Conservation (phyloP, 2,329 filamentous ascomycete species). For the Ceratocystis albifundus region DNA sequence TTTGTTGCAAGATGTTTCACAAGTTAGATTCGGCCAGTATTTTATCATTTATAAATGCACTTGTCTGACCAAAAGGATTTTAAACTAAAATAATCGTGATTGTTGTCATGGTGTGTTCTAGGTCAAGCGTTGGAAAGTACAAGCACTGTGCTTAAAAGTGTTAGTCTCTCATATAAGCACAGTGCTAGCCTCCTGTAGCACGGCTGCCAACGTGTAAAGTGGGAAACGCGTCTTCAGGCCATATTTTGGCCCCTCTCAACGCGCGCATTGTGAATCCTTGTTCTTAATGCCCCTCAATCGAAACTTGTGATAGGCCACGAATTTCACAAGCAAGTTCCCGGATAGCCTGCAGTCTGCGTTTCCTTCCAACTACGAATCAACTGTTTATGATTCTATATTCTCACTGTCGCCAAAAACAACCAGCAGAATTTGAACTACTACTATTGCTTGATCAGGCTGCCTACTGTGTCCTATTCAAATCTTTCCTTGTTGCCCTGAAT, state of each 20-base stretch:
- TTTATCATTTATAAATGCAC: background rate
- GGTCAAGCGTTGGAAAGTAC: background rate
- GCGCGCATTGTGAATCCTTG: slow-evolving; percentile 12
- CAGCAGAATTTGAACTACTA: background rate
- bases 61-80: background rate
- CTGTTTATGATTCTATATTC: background rate
- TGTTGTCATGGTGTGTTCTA: no score
- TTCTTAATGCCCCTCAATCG: slow-evolving; percentile 14
- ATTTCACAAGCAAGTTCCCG: background rate
- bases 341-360: background rate
- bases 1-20: background rate
- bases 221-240: slow-evolving; percentile 12
- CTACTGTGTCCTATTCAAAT: background rate
- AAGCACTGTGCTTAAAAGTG: background rate
- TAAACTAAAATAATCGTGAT: no score
- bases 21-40: no score
- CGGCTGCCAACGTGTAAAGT: slow-evolving; percentile 15
- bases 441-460: background rate
- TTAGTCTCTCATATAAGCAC: background rate
- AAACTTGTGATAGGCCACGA: slow-evolving; percentile 4
- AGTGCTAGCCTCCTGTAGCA: background rate
- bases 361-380: background rate
- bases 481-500: background rate
- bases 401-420: background rate
- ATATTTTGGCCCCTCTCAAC: slow-evolving; percentile 19